Conservation (phyloP, 371 early-diverging fungal species). For the Polyrhizophydium stewartii region DNA sequence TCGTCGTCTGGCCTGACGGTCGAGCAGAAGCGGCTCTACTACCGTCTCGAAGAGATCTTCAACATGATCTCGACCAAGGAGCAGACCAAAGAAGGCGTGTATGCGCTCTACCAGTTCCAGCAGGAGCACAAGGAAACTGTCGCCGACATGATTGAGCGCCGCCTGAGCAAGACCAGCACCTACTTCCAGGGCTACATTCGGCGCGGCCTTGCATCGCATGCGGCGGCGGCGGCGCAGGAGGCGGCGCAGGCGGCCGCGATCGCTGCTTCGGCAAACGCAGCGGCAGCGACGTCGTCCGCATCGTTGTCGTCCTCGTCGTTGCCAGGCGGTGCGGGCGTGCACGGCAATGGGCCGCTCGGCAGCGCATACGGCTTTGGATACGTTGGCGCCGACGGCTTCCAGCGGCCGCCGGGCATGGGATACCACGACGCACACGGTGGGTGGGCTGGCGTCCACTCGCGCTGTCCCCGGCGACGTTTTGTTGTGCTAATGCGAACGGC, state of each 20-base stretch:
- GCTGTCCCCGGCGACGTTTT: no score
- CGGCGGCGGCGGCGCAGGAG: neutral
- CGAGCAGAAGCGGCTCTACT: constrained; percentile 9
- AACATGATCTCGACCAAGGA: constrained; percentile 68
- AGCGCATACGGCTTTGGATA: no score
- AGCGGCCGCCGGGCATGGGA: no score
- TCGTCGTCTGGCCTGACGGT: no score
- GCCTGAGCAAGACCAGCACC: constrained; percentile 57
- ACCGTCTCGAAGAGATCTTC: constrained; percentile 62
- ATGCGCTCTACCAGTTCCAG: constrained; percentile 72
- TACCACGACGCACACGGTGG: no score
- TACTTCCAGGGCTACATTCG: constrained; percentile 79
- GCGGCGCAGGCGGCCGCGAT: neutral
- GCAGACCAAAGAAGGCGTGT: constrained; percentile 72
- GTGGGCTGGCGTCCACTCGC: no score
- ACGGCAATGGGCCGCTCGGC: no score
- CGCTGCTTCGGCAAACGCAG: neutral
- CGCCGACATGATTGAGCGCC: constrained; percentile 48
- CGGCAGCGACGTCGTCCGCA: no score
- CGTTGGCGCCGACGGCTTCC: no score
- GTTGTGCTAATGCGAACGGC: no score
- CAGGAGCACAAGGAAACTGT: constrained; percentile 46
- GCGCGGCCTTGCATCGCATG: constrained; percentile 33
- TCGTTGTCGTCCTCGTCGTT: no score
- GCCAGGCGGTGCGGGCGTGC: no score